Evolutionary conservation across 148 eudicot species (phyloP), one percentile per base, ranked within the genome.

Genomic region (Amaranthus palmeri): DNA sequence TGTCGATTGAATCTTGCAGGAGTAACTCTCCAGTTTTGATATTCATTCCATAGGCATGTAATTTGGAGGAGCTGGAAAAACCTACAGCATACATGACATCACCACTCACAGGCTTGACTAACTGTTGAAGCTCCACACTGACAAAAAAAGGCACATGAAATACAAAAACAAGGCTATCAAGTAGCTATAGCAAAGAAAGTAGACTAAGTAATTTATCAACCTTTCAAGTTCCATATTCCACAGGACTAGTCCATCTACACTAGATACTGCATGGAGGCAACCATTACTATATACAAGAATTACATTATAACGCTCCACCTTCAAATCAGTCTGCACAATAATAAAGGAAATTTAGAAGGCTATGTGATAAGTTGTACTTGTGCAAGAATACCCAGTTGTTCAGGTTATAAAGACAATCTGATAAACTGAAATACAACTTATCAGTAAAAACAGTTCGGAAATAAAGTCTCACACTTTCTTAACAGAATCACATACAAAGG

Each of bases 191-290:
- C 5, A 46, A 45, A 55, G 25, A 59, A 66, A 75, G 50, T 9
- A 66, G 70, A 65, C 48, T 15, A 54, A 36, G 61, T 40, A 50
- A 67, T 64, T 70, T 67, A 47, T 12, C 83, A 48, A 96, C 99
- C 97, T 85, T 80, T 92, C 89, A 54, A 88, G 77, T 18, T 96
- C 97, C 79, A 74, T 76, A 54, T 80, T 86, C 99, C 99, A 96
- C 51, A 96, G 73, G 62, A 82, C 74, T 76, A 80, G 86, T 17
- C 99, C 99, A 84, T 96, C 99, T 81, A 92, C 71, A 83, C 97
- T 87, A 72, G 99, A 89, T 80, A 92, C 75, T 42, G 95, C 99
- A 83, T 88, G 89, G 74, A 96, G 83, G 72, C 73, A 79, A 67
- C 89, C 93, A 76, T 86, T 85, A 59, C 97, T 84, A 75, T 87